Conservation (phyloP, 495 filamentous ascomycete species). For the Pyronema domesticum region DNA sequence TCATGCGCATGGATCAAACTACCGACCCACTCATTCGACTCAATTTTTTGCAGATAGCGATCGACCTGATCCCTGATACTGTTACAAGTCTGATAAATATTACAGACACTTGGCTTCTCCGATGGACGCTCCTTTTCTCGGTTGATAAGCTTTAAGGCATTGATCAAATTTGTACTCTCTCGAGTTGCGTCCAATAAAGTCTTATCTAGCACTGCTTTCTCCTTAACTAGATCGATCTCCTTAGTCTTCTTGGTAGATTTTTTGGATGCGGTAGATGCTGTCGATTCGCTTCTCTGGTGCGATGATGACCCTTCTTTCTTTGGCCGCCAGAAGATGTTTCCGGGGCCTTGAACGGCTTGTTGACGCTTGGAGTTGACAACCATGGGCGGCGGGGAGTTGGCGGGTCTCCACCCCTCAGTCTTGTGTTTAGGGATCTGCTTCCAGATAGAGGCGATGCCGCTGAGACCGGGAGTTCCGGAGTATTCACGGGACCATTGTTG, state of each 20-base stretch:
- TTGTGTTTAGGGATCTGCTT: slow-evolving; percentile 55
- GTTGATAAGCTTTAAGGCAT: slow-evolving; percentile 78
- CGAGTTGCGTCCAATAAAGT: slow-evolving; percentile 72
- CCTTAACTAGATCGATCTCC: slow-evolving; percentile 62
- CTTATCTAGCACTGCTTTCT: slow-evolving; percentile 67
- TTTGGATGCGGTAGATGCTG: slow-evolving; percentile 7
- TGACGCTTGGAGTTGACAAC: slow-evolving; percentile 6
- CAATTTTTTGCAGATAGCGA: slow-evolving; percentile 75
- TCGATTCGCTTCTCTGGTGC: background rate
- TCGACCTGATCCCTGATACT: slow-evolving; percentile 63
- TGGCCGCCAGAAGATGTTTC: slow-evolving; percentile 24
- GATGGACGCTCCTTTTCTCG: slow-evolving; percentile 75
- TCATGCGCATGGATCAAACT: slow-evolving; percentile 68
- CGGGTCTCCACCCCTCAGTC: slow-evolving; percentile 23
- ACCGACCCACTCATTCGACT: slow-evolving; percentile 65
- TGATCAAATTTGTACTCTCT: slow-evolving; percentile 76
- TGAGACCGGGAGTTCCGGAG: slow-evolving; percentile 64
- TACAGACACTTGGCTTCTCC: slow-evolving; percentile 56
- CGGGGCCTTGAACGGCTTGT: slow-evolving; percentile 11
- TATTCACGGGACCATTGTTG: slow-evolving; percentile 74
- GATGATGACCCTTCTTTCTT: no score
- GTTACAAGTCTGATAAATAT: slow-evolving; percentile 75
- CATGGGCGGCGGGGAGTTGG: slow-evolving; percentile 6
- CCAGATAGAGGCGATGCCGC: slow-evolving; percentile 60
- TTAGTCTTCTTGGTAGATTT: slow-evolving; percentile 27